Conservation (phyloP, 139 green algal genomes). For the Picochlorum costavermella region DNA sequence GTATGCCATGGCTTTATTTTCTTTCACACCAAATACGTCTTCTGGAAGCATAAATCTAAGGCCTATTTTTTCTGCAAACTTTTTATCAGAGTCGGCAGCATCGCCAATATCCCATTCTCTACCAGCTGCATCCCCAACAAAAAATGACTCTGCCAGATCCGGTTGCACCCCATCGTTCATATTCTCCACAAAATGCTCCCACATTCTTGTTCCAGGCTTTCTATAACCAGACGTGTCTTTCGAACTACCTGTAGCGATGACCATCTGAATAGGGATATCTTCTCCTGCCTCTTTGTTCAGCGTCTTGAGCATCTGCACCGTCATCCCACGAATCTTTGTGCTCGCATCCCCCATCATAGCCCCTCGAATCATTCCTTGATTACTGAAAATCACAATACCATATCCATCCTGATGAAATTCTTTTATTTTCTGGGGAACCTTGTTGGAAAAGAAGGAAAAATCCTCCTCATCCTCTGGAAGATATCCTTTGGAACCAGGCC, state of each 20-base stretch:
- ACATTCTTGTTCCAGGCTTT: constrained; percentile 68
- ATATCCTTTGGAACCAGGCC: no score
- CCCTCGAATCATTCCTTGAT: constrained; percentile 58
- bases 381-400: constrained; percentile 14
- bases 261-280: constrained; percentile 1
- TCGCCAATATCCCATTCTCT: constrained; percentile 28
- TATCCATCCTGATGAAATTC: constrained; percentile 1
- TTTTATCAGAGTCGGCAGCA: constrained; percentile 12
- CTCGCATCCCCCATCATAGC: constrained; percentile 43
- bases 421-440: background rate
- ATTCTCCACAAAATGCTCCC: constrained; percentile 50
- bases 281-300: background rate
- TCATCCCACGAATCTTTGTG: constrained; percentile 37
- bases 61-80: constrained; percentile 43
- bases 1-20: background rate
- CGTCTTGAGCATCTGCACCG: constrained; percentile 29
- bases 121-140: constrained; percentile 58
- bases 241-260: constrained; percentile 35
- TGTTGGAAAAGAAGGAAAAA: constrained; percentile 1
- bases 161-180: constrained; percentile 44
- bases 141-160: constrained; percentile 50
- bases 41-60: constrained; percentile 44
- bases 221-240: constrained; percentile 17
- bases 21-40: constrained; percentile 45
- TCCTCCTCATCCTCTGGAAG: constrained; percentile 22